These are phyloP conservation scores for Hemileccinum rubropunctum DNA, from an alignment of 768 basidiomycete species.

Conservation along the genomic window DNA sequence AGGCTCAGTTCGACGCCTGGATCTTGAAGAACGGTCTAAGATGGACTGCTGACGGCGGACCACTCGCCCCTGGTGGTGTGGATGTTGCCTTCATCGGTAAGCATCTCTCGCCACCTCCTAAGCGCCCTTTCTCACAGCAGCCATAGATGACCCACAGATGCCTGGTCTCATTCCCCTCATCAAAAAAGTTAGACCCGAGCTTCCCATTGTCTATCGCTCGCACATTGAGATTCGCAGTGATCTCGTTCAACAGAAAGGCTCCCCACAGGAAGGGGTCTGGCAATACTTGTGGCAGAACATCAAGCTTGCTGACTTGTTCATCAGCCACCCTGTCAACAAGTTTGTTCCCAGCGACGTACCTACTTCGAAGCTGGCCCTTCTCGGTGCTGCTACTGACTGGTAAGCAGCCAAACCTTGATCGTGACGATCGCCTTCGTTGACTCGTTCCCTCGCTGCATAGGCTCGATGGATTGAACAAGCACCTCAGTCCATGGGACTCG, in stretches of 20 bases:
- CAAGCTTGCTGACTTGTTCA: constrained; percentile 84
- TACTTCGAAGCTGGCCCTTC: constrained; percentile 61
- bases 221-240: constrained; percentile 94
- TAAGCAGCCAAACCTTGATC: constrained; percentile 36
- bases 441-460: constrained; percentile 31
- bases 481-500: constrained; percentile 75
- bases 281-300: constrained; percentile 94
- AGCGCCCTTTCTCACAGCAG: constrained; percentile 8
- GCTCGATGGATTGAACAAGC: constrained; percentile 95
- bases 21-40: constrained; percentile 85
- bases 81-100: constrained; percentile 87
- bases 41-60: constrained; percentile 86
- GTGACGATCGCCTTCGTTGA: constrained; percentile 1
- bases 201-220: constrained; percentile 91
- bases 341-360: constrained; percentile 90
- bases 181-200: constrained; percentile 74
- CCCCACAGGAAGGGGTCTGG: constrained; percentile 91
- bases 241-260: constrained; percentile 75
- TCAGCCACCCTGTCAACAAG: constrained; percentile 92
- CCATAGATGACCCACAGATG: constrained; percentile 85
- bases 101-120: constrained; percentile 5
- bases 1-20: constrained; percentile 83
- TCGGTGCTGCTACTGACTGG: constrained; percentile 88
- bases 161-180: constrained; percentile 93
- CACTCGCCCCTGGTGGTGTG: constrained; percentile 76